Evolutionary conservation across 208 protist genomes (phyloP).

Genomic region (Acanthamoeba polyphaga): DNA sequence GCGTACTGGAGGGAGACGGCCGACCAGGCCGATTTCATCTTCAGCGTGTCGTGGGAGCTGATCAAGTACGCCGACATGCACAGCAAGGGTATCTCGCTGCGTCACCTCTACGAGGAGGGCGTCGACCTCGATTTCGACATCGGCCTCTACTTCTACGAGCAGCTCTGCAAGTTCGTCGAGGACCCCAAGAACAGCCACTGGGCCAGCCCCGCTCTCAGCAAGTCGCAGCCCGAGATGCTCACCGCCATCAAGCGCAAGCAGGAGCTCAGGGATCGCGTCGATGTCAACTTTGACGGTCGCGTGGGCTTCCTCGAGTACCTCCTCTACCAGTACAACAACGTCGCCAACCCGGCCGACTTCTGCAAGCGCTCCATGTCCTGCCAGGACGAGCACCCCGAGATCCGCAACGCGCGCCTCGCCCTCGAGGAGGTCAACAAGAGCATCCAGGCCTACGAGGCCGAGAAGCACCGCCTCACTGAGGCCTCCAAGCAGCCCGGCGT

Average conservation of each 20-base stretch:
- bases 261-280: conserved; percentile 85
- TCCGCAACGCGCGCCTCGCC: conserved; percentile 83
- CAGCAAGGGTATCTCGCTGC: conserved; percentile 80
- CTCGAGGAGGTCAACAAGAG: conserved; percentile 86
- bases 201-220: not conserved
- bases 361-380: conserved; percentile 81
- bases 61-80: conserved; percentile 88
- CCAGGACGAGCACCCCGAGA: conserved; percentile 84
- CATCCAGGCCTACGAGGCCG: conserved; percentile 86
- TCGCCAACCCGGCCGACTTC: conserved; percentile 87
- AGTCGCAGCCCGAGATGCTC: conserved; percentile 83
- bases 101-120: conserved; percentile 86
- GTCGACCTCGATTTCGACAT: conserved; percentile 85
- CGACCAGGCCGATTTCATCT: conserved; percentile 85
- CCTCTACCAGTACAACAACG: conserved; percentile 85
- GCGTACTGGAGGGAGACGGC: conserved; percentile 86
- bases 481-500: conserved; percentile 73
- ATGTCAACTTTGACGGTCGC: conserved; percentile 87
- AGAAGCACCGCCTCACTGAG: conserved; percentile 76
- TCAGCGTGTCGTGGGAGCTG: conserved; percentile 75
- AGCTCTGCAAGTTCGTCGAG: conserved; percentile 84
- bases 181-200: conserved; percentile 83
- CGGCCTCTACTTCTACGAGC: conserved; percentile 85
- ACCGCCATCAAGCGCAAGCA: conserved; percentile 86
- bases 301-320: conserved; percentile 85